Conservation (phyloP, 148 eudicot species). For the Polygonum maritimum region DNA sequence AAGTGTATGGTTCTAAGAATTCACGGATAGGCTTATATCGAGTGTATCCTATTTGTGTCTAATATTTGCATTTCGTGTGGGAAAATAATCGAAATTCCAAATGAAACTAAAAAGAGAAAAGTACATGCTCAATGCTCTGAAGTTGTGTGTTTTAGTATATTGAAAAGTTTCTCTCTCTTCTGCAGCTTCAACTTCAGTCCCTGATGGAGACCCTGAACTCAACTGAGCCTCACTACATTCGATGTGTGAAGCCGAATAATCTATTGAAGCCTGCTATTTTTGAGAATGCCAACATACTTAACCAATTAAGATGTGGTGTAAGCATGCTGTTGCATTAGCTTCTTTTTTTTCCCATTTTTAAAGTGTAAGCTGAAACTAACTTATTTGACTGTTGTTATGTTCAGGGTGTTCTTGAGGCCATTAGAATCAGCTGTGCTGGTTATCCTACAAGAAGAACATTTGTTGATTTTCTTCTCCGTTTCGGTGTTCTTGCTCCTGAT, state of each 20-base stretch:
- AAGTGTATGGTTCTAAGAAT: neutral
- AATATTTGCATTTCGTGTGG: neutral
- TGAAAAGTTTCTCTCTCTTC: conserved; percentile 2
- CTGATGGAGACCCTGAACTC: conserved; percentile 91
- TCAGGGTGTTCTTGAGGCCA: conserved; percentile 99
- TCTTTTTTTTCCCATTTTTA: conserved; percentile 1
- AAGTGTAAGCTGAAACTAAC: neutral
- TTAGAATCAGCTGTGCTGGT: conserved; percentile 99
- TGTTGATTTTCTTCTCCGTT: conserved; percentile 84
- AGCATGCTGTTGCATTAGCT: conserved; percentile 30
- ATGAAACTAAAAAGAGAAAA: neutral
- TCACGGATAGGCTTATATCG: neutral
- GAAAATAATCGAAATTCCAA: neutral
- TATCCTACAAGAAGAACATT: conserved; percentile 97
- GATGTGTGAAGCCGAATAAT: conserved; percentile 99
- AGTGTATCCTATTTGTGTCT: neutral
- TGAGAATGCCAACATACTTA: conserved; percentile 81
- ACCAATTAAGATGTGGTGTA: conserved; percentile 98
- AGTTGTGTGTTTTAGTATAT: neutral
- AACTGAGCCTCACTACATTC: conserved; percentile 98
- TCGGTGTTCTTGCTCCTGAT: conserved; percentile 98
- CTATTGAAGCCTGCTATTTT: conserved; percentile 90
- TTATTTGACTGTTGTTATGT: conserved; percentile 8
- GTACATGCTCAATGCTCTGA: neutral
- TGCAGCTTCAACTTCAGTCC: conserved; percentile 98